Conservation (phyloP, 257 asterid species). For the Solanum piurae region DNA sequence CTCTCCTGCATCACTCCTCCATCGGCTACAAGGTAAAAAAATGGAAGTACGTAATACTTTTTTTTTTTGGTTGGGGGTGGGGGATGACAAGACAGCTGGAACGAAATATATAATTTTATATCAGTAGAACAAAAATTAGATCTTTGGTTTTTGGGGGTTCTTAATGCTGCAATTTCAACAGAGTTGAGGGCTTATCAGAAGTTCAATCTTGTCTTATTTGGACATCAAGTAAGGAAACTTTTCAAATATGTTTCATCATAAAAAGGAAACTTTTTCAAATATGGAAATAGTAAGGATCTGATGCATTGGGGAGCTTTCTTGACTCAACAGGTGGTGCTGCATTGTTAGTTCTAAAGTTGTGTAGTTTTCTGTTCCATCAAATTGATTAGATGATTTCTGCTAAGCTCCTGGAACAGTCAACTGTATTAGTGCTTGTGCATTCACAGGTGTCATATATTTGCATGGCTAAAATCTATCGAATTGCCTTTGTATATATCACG, state of each 20-base stretch:
- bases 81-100: not conserved
- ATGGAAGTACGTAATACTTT: not conserved
- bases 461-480: not conserved
- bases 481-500: not conserved
- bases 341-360: not conserved
- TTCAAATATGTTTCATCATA: not conserved
- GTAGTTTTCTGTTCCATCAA: not conserved
- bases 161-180: not conserved
- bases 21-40: constrained; percentile 61
- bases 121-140: not conserved
- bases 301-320: not conserved
- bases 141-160: not conserved
- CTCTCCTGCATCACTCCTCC: constrained; percentile 68
- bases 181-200: not conserved
- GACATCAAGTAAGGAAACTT: not conserved
- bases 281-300: not conserved
- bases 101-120: not conserved
- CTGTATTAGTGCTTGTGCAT: not conserved
- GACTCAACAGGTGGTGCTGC: not conserved
- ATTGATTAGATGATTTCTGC: not conserved
- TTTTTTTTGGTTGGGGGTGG: not conserved
- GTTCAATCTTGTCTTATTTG: not conserved
- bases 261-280: not conserved
- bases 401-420: not conserved
- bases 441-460: not conserved